Evolutionary conservation across 2,329 filamentous ascomycete genomes (phyloP).

Genomic region (Exophiala viscosa): DNA sequence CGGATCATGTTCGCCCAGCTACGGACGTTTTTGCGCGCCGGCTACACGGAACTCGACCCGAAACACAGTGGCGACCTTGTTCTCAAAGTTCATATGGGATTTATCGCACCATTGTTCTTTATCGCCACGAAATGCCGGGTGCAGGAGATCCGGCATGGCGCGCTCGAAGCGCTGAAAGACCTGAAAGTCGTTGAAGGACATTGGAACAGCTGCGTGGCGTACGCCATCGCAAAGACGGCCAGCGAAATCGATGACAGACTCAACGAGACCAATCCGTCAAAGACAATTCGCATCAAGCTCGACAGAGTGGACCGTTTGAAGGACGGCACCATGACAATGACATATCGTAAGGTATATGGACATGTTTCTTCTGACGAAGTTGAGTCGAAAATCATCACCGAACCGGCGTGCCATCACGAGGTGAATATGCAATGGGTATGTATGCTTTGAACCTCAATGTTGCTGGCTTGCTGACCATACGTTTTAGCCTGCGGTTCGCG

Average conservation of each 20-base stretch:
- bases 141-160: conserved; percentile 13
- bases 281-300: conserved; percentile 11
- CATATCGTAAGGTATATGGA: conserved; percentile 12
- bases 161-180: conserved; percentile 15
- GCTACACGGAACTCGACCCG: conserved; percentile 8
- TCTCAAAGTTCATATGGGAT: conserved; percentile 15
- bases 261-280: conserved; percentile 1
- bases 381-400: conserved; percentile 7
- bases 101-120: conserved; percentile 20
- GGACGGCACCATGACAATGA: conserved; percentile 11
- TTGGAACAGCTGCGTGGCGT: conserved; percentile 23
- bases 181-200: conserved; percentile 16
- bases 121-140: conserved; percentile 19
- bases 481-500: conserved; percentile 13
- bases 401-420: conserved; percentile 14
- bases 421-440: conserved; percentile 19
- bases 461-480: background rate
- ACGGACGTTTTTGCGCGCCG: conserved; percentile 18
- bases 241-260: conserved; percentile 12
- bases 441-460: background rate
- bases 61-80: conserved; percentile 6
- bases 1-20: conserved; percentile 21
- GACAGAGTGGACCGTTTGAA: conserved; percentile 17
- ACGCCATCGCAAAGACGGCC: conserved; percentile 14
- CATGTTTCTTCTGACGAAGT: conserved; percentile 2